Evolutionary conservation across 2,329 filamentous ascomycete species (phyloP), one percentile per base, ranked within the genome.

Genomic region (Arachnomyces sp.): DNA sequence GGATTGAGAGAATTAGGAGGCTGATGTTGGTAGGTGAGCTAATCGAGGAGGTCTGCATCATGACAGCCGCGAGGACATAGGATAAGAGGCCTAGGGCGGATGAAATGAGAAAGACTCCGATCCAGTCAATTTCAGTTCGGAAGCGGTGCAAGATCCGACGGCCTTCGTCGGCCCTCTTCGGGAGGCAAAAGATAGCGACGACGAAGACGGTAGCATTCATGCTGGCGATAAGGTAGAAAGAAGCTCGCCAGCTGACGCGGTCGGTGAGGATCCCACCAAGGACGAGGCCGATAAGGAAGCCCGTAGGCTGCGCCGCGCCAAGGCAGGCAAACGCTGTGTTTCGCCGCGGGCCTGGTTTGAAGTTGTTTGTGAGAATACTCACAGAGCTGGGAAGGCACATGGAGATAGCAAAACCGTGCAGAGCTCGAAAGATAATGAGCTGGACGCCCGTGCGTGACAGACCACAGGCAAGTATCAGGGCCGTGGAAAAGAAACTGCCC

Each of bases 311-410:
- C 3, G 61, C 64, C 21, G 60, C 62, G 4, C 70, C 68, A 51
- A 71, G 60, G 3, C 60, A 58, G 1, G 68, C 64, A 48, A 72
- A 72, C 1, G 64, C 69, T 16, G 69, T 56, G 44, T 73, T 71
- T 7, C 69, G 57, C 28, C 56, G 52, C 40, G 61, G 61, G 14
- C 67, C 69, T 32, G 54, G 51, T 1, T 62, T 62, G 28, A 69
- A 65, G 3, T 61, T 67, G 14, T 52, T 59, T 0, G 68, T 66
- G 38, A 73, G 67, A 37, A 73, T 61, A 32, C 59, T 61, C 0
- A 72, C 66, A 0, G 66, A 63, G 1, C 62, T 60, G 0, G 71
- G 67, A 11, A 72, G 52, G 38, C 60, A 67, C 18, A 69, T 59
- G 2, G 65, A 63, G 2, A 67, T 56, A 0, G 63, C 64, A 18